phyloP scores from a whole-genome alignment of 1,284 basidiomycete genomes.

The Flammula alnicola region DNA sequence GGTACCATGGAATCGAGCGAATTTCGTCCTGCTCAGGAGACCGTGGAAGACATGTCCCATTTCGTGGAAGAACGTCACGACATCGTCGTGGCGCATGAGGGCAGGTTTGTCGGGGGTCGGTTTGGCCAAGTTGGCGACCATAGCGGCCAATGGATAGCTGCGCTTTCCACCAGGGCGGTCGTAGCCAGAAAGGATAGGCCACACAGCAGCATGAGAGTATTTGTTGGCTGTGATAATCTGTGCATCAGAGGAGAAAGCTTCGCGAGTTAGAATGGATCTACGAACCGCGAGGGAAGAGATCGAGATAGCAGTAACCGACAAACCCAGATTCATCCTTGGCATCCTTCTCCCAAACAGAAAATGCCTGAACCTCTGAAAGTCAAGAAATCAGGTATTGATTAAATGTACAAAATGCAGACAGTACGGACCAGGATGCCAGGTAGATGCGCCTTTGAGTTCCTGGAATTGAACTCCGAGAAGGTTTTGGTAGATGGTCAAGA shows the following conservation, averaged over 20 bases:
- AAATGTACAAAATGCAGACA: neutral
- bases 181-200: constrained; percentile 73
- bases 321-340: constrained; percentile 73
- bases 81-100: constrained; percentile 81
- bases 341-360: constrained; percentile 80
- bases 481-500: constrained; percentile 81
- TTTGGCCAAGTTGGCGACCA: constrained; percentile 90
- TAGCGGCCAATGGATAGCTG: constrained; percentile 75
- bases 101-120: constrained; percentile 80
- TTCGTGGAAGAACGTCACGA: constrained; percentile 82
- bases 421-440: constrained; percentile 76
- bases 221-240: constrained; percentile 58
- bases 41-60: constrained; percentile 91
- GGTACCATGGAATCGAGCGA: constrained; percentile 80
- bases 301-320: constrained; percentile 83
- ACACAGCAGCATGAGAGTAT: constrained; percentile 88
- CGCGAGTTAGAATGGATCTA: constrained; percentile 12
- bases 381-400: neutral
- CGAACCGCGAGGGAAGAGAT: constrained; percentile 83
- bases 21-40: constrained; percentile 73
- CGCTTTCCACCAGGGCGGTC: constrained; percentile 57
- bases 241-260: neutral
- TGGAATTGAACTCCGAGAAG: constrained; percentile 77
- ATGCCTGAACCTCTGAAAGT: constrained; percentile 72
- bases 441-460: constrained; percentile 55